phyloP scores from a whole-genome alignment of 805 yeast species.

The Lipomyces oligophaga region DNA sequence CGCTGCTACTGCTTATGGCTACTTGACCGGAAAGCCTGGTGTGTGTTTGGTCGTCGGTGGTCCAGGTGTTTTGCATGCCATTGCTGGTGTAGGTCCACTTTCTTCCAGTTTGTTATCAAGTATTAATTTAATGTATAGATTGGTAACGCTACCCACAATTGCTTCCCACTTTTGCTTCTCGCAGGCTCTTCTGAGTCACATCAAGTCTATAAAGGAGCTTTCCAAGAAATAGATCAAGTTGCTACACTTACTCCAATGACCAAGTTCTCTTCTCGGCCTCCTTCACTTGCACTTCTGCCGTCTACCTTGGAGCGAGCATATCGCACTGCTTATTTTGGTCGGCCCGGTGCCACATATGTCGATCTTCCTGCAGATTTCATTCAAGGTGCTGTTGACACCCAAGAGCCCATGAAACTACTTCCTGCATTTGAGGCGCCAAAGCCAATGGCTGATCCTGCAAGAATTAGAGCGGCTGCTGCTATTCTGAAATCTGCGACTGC shows the following conservation, averaged over 20 bases:
- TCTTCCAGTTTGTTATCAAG: not conserved
- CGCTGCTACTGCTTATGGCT: constrained; percentile 71
- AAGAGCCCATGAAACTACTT: constrained; percentile 4
- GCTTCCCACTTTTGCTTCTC: constrained; percentile 61
- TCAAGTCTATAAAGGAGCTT: constrained; percentile 56
- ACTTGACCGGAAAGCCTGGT: constrained; percentile 60
- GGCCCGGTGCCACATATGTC: constrained; percentile 59
- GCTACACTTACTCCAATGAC: constrained; percentile 47
- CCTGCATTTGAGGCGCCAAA: constrained; percentile 37
- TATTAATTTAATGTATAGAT: constrained; percentile 30
- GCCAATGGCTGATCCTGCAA: constrained; percentile 39
- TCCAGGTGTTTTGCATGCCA: constrained; percentile 65
- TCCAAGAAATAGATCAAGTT: constrained; percentile 68
- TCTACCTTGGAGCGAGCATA: constrained; percentile 47
- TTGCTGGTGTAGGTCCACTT: constrained; percentile 46
- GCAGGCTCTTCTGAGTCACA: constrained; percentile 58
- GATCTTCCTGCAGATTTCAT: constrained; percentile 64
- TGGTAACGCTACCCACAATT: constrained; percentile 57
- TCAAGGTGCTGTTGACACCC: constrained; percentile 34
- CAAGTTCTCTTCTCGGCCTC: constrained; percentile 51
- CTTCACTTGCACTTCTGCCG: constrained; percentile 39
- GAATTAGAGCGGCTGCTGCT: constrained; percentile 40
- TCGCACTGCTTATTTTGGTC: constrained; percentile 45
- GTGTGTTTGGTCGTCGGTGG: constrained; percentile 71
- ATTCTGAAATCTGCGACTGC: constrained; percentile 39